Evolutionary conservation across 169 alveolate genomes (phyloP).

Genomic region (Plasmodium reichenowi): DNA sequence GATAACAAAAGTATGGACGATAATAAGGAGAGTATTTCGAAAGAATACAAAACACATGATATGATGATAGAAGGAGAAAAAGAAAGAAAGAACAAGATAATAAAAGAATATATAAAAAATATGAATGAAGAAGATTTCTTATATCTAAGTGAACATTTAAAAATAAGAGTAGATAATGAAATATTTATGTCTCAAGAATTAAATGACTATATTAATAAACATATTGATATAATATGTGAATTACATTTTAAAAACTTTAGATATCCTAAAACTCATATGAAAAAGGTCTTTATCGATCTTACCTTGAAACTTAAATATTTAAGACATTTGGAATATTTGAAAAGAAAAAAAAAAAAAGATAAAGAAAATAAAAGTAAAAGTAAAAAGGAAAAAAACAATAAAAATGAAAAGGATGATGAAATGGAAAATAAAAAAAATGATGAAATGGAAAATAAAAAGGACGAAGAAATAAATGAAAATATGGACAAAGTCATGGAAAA

Average conservation of each 20-base stretch:
- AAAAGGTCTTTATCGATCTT: conserved; percentile 12
- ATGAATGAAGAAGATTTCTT: conserved; percentile 13
- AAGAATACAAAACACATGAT: neutral
- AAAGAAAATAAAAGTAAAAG: neutral
- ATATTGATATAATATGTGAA: neutral
- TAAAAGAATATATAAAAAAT: neutral
- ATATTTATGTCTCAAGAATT: conserved; percentile 12
- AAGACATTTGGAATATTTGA: conserved; percentile 13
- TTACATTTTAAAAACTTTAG: neutral
- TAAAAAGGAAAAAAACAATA: neutral
- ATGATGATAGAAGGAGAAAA: neutral
- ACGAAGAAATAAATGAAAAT: neutral
- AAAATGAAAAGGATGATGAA: neutral
- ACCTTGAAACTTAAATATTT: conserved; percentile 23
- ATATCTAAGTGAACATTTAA: conserved; percentile 51
- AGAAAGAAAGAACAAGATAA: neutral
- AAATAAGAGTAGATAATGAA: conserved; percentile 33
- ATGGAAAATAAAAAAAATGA: too few relatives aligned
- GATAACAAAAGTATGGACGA: too few relatives aligned
- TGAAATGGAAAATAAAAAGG: too few relatives aligned
- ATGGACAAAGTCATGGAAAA: too few relatives aligned
- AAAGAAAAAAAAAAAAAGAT: conserved; percentile 22
- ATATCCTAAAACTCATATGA: neutral
- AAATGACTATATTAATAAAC: conserved; percentile 55
- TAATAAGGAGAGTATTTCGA: neutral